Evolutionary conservation across 2,329 filamentous ascomycete species (phyloP).

Genomic region (Alternaria arborescens): DNA sequence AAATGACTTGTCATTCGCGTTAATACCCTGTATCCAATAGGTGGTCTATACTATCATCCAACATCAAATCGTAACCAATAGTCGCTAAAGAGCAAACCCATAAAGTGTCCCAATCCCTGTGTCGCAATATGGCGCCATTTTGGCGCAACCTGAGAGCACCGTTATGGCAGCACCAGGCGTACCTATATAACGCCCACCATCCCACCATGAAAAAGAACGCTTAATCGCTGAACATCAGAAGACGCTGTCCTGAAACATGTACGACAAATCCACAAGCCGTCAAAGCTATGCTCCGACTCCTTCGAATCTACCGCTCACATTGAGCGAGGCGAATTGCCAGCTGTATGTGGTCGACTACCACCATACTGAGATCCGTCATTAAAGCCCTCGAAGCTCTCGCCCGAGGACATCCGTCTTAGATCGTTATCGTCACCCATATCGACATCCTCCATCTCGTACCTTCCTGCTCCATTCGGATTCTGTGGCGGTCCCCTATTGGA

Average conservation of each 20-base stretch:
- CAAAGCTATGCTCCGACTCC: not conserved
- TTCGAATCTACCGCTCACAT: slow-evolving; percentile 11
- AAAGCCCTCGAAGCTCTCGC: slow-evolving; percentile 45
- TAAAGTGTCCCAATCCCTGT: slow-evolving; percentile 6
- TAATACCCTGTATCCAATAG: not conserved
- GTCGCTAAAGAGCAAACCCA: slow-evolving; percentile 6
- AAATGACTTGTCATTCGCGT: not conserved
- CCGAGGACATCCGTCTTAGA: slow-evolving; percentile 30
- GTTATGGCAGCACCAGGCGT: not conserved
- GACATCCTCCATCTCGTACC: slow-evolving; percentile 33
- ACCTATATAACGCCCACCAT: slow-evolving; percentile 15
- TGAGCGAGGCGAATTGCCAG: slow-evolving; percentile 32
- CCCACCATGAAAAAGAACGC: slow-evolving; percentile 15
- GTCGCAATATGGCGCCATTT: slow-evolving; percentile 32
- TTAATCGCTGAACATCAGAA: slow-evolving; percentile 13
- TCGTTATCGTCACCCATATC: slow-evolving; percentile 40
- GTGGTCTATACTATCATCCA: slow-evolving; percentile 12
- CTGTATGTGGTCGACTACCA: slow-evolving; percentile 33
- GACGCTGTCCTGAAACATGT: not conserved
- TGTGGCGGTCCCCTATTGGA: slow-evolving; percentile 33
- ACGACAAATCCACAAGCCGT: not conserved
- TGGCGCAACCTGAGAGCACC: slow-evolving; percentile 15
- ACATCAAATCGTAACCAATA: slow-evolving; percentile 3
- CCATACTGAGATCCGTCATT: slow-evolving; percentile 38
- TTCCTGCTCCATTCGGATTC: slow-evolving; percentile 14